Conservation (phyloP, 495 filamentous ascomycete species). For the Pseudoneurospora amorphoporcata region DNA sequence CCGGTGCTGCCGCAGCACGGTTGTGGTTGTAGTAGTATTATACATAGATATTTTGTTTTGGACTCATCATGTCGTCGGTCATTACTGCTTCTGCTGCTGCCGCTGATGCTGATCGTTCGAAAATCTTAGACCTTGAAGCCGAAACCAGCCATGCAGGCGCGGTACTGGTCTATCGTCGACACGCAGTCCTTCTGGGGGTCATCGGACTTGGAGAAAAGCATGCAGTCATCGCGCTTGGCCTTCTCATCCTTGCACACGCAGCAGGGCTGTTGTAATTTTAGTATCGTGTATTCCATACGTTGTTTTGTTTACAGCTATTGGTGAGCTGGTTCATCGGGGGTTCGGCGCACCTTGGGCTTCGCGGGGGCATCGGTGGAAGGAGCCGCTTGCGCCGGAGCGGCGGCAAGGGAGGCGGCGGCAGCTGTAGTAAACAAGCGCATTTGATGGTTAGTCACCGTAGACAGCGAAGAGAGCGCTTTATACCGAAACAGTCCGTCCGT, state of each 20-base stretch:
- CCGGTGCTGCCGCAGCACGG: neutral
- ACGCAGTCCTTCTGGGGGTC: constrained; percentile 73
- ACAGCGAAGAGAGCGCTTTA: neutral
- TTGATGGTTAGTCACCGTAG: neutral
- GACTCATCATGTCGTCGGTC: neutral
- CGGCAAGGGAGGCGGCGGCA: constrained; percentile 16
- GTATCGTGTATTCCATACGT: neutral
- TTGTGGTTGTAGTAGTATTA: neutral
- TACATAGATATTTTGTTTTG: neutral
- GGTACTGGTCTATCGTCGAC: constrained; percentile 72
- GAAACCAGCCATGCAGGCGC: constrained; percentile 85
- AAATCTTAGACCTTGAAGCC: constrained; percentile 63
- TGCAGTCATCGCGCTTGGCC: constrained; percentile 86
- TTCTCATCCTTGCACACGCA: constrained; percentile 98
- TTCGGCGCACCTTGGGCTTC: constrained; percentile 35
- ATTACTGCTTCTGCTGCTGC: neutral
- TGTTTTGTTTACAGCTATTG: neutral
- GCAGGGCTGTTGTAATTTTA: constrained; percentile 55
- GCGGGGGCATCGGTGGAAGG: constrained; percentile 20
- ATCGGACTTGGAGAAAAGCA: constrained; percentile 80
- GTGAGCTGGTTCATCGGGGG: neutral
- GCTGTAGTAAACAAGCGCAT: constrained; percentile 9
- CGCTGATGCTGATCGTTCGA: neutral
- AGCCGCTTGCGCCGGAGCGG: constrained; percentile 12
- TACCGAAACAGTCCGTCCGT: neutral